A percentile compares a stretch with the other conserved stretches of the same genome.
Conservation (phyloP, 768 basidiomycete genomes). For the Termitomyces sp. region DNA sequence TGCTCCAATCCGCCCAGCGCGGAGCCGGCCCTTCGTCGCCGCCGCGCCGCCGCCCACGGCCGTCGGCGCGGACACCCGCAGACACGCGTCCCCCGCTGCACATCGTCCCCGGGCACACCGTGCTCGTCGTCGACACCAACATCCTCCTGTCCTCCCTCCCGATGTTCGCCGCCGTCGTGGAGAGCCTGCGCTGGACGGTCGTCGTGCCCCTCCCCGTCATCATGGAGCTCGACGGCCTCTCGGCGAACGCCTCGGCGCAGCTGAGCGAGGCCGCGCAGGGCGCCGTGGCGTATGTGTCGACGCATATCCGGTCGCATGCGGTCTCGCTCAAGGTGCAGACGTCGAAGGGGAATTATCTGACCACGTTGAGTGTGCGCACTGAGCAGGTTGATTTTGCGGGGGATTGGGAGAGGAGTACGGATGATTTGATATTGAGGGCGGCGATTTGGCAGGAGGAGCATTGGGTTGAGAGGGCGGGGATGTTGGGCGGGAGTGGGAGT, state of each 20-base stretch:
- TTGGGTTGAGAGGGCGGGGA: constrained; percentile 77
- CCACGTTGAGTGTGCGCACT: constrained; percentile 72
- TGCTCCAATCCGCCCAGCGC: constrained; percentile 49
- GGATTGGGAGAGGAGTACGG: constrained; percentile 72
- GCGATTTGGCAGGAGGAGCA: constrained; percentile 93
- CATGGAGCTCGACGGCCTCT: constrained; percentile 95
- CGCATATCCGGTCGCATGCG: constrained; percentile 69
- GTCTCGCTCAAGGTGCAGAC: constrained; percentile 91
- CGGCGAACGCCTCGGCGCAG: constrained; percentile 45
- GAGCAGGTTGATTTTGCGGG: constrained; percentile 76
- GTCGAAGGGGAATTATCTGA: constrained; percentile 89
- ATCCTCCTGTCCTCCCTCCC: constrained; percentile 82
- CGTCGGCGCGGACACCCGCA: constrained; percentile 19
- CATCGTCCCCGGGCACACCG: constrained; percentile 80
- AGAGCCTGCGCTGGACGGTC: constrained; percentile 80
- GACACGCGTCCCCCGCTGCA: constrained; percentile 37
- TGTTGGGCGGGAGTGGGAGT: constrained; percentile 45
- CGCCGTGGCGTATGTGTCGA: constrained; percentile 72
- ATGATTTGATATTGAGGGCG: constrained; percentile 90
- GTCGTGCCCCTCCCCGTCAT: constrained; percentile 91
- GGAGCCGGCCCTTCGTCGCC: constrained; percentile 17
- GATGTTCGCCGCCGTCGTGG: constrained; percentile 68
- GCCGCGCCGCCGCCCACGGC: constrained; percentile 20
- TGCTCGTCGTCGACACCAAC: constrained; percentile 93
- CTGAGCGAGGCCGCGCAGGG: constrained; percentile 72